Conservation (phyloP, 169 alveolate genomes). For the Plasmodium gallinaceum region DNA sequence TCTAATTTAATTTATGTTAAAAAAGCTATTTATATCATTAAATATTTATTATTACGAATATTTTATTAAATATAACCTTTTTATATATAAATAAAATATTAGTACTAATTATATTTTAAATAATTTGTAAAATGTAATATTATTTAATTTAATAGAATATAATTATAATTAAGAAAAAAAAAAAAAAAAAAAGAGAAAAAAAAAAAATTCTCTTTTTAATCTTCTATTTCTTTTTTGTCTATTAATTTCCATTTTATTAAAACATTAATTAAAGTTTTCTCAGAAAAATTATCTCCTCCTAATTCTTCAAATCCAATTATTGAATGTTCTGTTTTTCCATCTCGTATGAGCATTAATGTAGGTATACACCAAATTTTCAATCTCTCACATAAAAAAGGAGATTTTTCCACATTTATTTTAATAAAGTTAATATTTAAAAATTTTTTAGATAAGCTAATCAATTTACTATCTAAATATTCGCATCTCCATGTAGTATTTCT, state of each 20-base stretch:
- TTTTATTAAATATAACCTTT: no score
- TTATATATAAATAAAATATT: no score
- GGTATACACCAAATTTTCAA: constrained; percentile 88
- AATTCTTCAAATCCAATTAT: constrained; percentile 86
- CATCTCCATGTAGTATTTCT: constrained; percentile 87
- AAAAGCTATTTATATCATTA: no score
- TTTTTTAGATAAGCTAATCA: constrained; percentile 78
- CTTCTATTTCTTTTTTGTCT: constrained; percentile 23
- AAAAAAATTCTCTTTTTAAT: not conserved
- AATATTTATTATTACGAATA: no score
- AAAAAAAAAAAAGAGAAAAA: no score
- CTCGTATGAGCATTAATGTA: constrained; percentile 82
- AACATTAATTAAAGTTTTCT: constrained; percentile 46
- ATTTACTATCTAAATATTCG: constrained; percentile 80
- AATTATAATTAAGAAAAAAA: not conserved
- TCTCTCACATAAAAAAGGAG: constrained; percentile 86
- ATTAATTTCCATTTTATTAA: constrained; percentile 65
- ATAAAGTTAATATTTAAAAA: constrained; percentile 82
- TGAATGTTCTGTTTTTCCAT: constrained; percentile 85
- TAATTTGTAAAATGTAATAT: no score
- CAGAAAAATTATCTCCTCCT: constrained; percentile 79
- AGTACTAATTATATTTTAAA: no score
- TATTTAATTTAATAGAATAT: not conserved
- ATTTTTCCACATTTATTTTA: constrained; percentile 83
- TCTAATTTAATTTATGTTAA: no score